Conservation (phyloP, 2,329 filamentous ascomycete genomes). For the Tympanopsis confertula region DNA sequence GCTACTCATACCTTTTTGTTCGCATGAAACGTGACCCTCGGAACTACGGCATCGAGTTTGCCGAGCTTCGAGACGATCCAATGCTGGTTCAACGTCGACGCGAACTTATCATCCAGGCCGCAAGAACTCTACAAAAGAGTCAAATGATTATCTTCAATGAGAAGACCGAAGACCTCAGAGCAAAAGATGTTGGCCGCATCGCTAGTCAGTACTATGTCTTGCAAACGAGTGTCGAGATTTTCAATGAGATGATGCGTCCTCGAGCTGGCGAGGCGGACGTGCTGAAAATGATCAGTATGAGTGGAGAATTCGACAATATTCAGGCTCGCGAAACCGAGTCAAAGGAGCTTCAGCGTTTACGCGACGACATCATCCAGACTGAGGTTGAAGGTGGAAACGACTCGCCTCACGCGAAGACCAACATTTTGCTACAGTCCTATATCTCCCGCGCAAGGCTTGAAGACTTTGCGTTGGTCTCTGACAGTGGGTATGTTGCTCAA, state of each 20-base stretch:
- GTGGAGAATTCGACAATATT: conserved; percentile 94
- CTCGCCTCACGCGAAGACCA: conserved; percentile 78
- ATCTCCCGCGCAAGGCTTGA: conserved; percentile 81
- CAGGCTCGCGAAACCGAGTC: conserved; percentile 83
- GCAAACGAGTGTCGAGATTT: conserved; percentile 86
- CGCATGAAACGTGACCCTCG: conserved; percentile 88
- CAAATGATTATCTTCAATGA: conserved; percentile 99
- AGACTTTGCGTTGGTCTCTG: conserved; percentile 86
- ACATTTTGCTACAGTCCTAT: conserved; percentile 86
- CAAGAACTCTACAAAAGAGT: conserved; percentile 73
- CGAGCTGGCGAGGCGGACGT: conserved; percentile 82
- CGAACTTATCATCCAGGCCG: conserved; percentile 79
- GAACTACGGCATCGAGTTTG: conserved; percentile 90
- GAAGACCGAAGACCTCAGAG: conserved; percentile 77
- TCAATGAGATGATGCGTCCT: conserved; percentile 88
- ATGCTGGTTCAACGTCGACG: conserved; percentile 75
- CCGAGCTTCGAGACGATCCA: conserved; percentile 79
- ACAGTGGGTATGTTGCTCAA: conserved; percentile 88
- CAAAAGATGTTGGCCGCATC: conserved; percentile 91
- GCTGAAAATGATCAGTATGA: conserved; percentile 92
- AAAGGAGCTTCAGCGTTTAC: conserved; percentile 70
- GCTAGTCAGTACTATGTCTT: conserved; percentile 95
- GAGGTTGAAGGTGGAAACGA: conserved; percentile 65
- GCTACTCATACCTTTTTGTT: conserved; percentile 94
- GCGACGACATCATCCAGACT: conserved; percentile 61